A percentile compares a stretch with the other conserved stretches of the same genome.
phyloP scores from a whole-genome alignment of 805 yeast species.

The Barnettozyma vustinii region DNA sequence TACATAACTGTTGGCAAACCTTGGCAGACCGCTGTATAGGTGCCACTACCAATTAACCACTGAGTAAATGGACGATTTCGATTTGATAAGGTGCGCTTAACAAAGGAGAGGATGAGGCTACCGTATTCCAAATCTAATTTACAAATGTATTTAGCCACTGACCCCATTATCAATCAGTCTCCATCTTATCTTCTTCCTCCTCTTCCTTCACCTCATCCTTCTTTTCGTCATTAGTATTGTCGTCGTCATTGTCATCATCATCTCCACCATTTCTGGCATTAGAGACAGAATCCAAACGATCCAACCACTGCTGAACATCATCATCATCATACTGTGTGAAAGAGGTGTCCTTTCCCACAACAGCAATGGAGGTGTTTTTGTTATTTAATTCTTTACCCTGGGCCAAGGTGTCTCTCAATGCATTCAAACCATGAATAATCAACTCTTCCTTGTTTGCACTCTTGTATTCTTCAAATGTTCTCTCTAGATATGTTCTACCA shows the following conservation, averaged over 20 bases:
- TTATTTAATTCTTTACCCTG: slow-evolving; percentile 88
- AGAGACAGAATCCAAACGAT: slow-evolving; percentile 60
- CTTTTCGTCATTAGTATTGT: slow-evolving; percentile 21
- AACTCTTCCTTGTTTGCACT: slow-evolving; percentile 62
- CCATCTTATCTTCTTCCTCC: slow-evolving; percentile 31
- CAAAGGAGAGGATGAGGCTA: not conserved
- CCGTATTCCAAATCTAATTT: not conserved
- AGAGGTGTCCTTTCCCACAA: slow-evolving; percentile 77
- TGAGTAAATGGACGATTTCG: too few species aligned
- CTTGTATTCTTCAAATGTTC: slow-evolving; percentile 66
- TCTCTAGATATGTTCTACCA: slow-evolving; percentile 91
- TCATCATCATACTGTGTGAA: slow-evolving; percentile 82
- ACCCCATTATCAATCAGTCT: slow-evolving; percentile 23
- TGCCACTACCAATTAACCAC: too few species aligned
- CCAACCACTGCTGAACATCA: slow-evolving; percentile 77
- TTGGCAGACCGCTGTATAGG: too few species aligned
- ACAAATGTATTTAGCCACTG: not conserved
- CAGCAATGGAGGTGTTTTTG: slow-evolving; percentile 83
- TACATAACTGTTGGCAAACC: too few species aligned
- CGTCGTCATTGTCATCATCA: slow-evolving; percentile 21
- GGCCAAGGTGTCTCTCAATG: slow-evolving; percentile 87
- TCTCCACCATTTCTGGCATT: slow-evolving; percentile 47
- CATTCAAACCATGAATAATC: slow-evolving; percentile 79
- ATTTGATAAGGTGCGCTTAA: too few species aligned
- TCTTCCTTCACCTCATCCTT: slow-evolving; percentile 12